A percentile compares a stretch with the other conserved stretches of the same genome.
These are phyloP conservation scores for Acephala macrosclerotiorum DNA, from an alignment of 2,329 filamentous ascomycete genomes.

Conservation along the genomic window DNA sequence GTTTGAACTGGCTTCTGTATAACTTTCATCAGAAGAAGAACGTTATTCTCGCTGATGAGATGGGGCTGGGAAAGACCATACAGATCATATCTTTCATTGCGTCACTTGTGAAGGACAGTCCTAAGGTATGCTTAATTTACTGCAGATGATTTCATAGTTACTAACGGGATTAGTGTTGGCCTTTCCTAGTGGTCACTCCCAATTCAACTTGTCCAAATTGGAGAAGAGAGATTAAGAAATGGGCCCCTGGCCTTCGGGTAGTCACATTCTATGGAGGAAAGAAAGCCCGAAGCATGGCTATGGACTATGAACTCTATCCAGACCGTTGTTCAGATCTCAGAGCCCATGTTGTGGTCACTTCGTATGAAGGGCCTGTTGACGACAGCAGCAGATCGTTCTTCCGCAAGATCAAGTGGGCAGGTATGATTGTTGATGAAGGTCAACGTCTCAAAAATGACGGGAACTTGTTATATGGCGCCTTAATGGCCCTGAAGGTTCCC, in stretches of 20 bases:
- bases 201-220: conserved; percentile 98
- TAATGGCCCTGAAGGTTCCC: conserved; percentile 76
- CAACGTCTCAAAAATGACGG: conserved; percentile 95
- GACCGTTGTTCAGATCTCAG: conserved; percentile 70
- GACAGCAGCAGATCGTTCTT: conserved; percentile 72
- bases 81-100: conserved; percentile 87
- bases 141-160: conserved; percentile 48
- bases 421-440: conserved; percentile 91
- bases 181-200: conserved; percentile 91
- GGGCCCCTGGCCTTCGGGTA: conserved; percentile 84
- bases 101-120: conserved; percentile 71
- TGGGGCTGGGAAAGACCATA: conserved; percentile 97
- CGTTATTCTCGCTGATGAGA: conserved; percentile 93
- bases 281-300: conserved; percentile 77
- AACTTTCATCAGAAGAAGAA: conserved; percentile 86
- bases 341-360: conserved; percentile 93
- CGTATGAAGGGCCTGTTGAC: conserved; percentile 88
- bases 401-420: conserved; percentile 79
- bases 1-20: conserved; percentile 93
- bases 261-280: conserved; percentile 91
- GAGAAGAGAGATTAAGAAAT: conserved; percentile 94
- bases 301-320: conserved; percentile 87
- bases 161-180: conserved; percentile 75
- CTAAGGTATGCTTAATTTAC: conserved; percentile 45
- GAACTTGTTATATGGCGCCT: conserved; percentile 78